Evolutionary conservation across 2,329 filamentous ascomycete genomes (phyloP).

Genomic region (Sporothrix variecibatus): DNA sequence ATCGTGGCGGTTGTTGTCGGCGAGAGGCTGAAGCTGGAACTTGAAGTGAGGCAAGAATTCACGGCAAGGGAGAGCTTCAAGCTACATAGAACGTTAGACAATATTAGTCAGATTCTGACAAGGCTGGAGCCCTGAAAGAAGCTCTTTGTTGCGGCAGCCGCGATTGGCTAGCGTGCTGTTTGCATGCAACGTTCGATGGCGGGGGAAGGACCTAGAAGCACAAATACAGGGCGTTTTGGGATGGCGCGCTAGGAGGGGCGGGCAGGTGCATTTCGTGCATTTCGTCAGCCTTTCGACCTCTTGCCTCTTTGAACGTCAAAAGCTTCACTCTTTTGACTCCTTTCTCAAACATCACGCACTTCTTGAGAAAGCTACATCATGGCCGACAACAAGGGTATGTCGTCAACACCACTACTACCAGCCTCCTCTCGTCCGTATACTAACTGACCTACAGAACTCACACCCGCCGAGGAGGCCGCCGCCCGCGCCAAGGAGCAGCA

Average conservation of each 20-base stretch:
- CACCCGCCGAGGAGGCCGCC: conserved; percentile 58
- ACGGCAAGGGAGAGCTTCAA: neutral
- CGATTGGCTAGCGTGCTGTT: conserved; percentile 11
- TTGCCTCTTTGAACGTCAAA: neutral
- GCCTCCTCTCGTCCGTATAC: neutral
- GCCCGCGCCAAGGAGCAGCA: conserved; percentile 71
- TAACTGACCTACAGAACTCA: conserved; percentile 48
- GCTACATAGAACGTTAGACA: neutral
- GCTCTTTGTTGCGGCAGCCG: neutral
- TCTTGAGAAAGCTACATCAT: neutral
- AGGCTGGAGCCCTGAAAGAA: conserved; percentile 13
- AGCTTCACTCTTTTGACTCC: neutral
- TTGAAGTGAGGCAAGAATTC: neutral
- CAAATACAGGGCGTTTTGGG: neutral
- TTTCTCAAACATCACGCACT: neutral
- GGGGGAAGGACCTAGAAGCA: conserved; percentile 26
- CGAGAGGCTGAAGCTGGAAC: neutral
- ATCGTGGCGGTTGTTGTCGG: neutral
- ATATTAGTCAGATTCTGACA: conserved; percentile 25
- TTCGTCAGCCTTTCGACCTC: conserved; percentile 26
- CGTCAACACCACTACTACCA: neutral
- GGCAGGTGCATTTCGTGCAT: conserved; percentile 21
- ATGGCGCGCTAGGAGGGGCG: conserved; percentile 1
- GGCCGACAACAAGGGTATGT: conserved; percentile 25
- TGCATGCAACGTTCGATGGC: neutral